Percentiles rank a stretch among this genome's conserved stretches.
Conservation (phyloP, 257 asterid species). For the Solanum boliviense region DNA sequence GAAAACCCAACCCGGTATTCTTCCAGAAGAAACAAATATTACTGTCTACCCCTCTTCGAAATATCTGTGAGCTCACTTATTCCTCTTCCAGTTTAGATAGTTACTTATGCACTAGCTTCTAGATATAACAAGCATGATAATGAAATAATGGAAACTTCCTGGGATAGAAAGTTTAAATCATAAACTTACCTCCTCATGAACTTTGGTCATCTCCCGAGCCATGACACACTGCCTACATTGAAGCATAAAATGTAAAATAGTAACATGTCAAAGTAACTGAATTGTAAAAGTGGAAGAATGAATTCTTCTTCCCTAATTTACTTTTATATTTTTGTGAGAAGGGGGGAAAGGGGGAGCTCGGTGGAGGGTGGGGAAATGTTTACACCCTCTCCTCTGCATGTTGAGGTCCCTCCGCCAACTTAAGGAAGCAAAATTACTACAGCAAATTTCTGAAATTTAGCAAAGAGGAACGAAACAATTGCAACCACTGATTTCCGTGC, state of each 20-base stretch:
- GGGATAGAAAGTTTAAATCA: neutral
- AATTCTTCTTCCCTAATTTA: neutral
- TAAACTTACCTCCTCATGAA: slow-evolving; percentile 67
- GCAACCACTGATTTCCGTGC: neutral
- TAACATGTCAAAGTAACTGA: neutral
- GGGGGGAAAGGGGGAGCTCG: neutral
- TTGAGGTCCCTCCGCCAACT: neutral
- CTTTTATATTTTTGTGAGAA: neutral
- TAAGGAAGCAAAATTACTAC: neutral
- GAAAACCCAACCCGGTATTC: neutral
- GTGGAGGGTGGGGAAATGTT: neutral
- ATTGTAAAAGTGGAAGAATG: neutral
- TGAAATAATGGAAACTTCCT: neutral
- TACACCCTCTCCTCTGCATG: neutral
- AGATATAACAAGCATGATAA: neutral
- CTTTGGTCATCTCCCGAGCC: slow-evolving; percentile 95
- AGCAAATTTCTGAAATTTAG: neutral
- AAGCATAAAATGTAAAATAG: neutral
- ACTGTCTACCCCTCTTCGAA: neutral
- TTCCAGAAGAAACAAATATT: neutral
- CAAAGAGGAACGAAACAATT: neutral
- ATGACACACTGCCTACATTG: slow-evolving; percentile 74
- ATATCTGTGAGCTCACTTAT: neutral
- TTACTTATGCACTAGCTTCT: neutral
- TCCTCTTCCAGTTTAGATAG: neutral